Percentiles rank a stretch among this genome's conserved stretches.
Evolutionary conservation across 2,329 filamentous ascomycete species (phyloP).

Genomic region (Trichoderma sp.): DNA sequence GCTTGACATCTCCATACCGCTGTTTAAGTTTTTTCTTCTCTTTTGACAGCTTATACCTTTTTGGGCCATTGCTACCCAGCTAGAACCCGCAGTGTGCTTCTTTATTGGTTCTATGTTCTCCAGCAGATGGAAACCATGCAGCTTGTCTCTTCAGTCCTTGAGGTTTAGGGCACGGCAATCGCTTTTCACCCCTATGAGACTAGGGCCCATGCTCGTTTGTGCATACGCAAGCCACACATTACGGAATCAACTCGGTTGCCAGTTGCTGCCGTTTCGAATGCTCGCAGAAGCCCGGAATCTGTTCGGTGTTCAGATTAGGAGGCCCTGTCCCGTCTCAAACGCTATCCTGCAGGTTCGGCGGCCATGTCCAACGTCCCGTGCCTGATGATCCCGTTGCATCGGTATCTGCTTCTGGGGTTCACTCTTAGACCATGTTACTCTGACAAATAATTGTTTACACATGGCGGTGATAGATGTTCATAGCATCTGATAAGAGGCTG

Average conservation of each 20-base stretch:
- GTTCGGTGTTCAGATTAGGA: neutral
- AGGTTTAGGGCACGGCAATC: neutral
- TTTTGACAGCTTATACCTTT: neutral
- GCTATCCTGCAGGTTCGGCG: slow-evolving; percentile 2
- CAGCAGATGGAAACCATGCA: neutral
- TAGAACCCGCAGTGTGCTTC: neutral
- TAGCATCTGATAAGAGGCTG: neutral
- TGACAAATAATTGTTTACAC: neutral
- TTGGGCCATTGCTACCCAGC: neutral
- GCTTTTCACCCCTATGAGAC: neutral
- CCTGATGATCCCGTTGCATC: slow-evolving; percentile 10
- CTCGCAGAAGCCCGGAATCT: neutral
- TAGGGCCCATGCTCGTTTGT: neutral
- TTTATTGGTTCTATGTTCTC: neutral
- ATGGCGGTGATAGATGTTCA: neutral
- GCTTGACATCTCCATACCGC: neutral
- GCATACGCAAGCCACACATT: neutral
- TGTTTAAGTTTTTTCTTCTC: neutral
- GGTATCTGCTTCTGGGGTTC: neutral
- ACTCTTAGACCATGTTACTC: neutral
- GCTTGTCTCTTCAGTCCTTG: neutral
- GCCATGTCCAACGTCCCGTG: slow-evolving; percentile 1
- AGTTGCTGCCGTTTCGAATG: neutral
- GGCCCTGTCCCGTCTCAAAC: neutral
- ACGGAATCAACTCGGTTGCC: neutral